A percentile compares a stretch with the other conserved stretches of the same genome.
phyloP scores from a whole-genome alignment of 1,284 basidiomycete species.

The Irpex sp. region DNA sequence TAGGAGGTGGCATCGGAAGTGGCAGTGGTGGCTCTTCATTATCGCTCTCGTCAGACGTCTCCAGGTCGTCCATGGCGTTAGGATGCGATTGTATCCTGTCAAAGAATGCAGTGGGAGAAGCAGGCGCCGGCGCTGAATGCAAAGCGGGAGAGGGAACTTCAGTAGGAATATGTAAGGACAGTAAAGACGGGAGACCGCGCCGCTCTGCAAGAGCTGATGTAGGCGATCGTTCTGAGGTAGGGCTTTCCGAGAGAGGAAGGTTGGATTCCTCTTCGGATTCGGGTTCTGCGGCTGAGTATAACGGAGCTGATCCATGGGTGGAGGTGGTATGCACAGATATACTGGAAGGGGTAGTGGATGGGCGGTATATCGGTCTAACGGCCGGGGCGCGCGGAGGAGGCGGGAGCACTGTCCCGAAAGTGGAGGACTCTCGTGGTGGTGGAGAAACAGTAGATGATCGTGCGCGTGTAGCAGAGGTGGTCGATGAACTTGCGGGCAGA shows the following conservation, averaged over 20 bases:
- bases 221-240: slow-evolving; percentile 6
- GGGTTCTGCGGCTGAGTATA: slow-evolving; percentile 5
- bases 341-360: slow-evolving; percentile 17
- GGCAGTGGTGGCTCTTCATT: slow-evolving; percentile 29
- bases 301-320: slow-evolving; percentile 16
- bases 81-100: slow-evolving; percentile 63
- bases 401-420: slow-evolving; percentile 37
- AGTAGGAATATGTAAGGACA: slow-evolving; percentile 24
- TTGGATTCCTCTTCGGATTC: slow-evolving; percentile 1
- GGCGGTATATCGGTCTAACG: slow-evolving; percentile 25
- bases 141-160: slow-evolving; percentile 19
- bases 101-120: slow-evolving; percentile 66
- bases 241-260: not conserved
- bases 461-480: slow-evolving; percentile 16
- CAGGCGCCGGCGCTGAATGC: slow-evolving; percentile 48
- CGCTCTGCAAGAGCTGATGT: slow-evolving; percentile 19
- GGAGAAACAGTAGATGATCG: slow-evolving; percentile 43
- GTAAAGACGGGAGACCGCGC: slow-evolving; percentile 17
- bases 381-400: slow-evolving; percentile 53
- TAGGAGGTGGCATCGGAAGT: slow-evolving; percentile 20
- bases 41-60: slow-evolving; percentile 46
- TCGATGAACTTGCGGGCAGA: slow-evolving; percentile 19
- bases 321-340: slow-evolving; percentile 15
- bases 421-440: slow-evolving; percentile 40
- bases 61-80: slow-evolving; percentile 67